Base-by-base conservation (phyloP, 108 stramenopile genomes). In the Conticribra guillardii region DNA sequence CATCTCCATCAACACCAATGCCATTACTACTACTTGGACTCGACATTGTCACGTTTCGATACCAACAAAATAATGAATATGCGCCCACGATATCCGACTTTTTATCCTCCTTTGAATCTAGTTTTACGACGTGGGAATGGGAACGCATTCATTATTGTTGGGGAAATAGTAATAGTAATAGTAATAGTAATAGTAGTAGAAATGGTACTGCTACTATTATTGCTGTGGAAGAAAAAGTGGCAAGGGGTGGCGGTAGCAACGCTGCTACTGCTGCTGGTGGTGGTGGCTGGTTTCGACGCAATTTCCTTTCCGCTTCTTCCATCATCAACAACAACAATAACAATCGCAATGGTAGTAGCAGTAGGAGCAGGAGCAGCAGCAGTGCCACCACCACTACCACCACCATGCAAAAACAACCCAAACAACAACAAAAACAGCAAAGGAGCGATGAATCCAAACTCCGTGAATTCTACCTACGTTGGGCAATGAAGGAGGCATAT, bases 401-500 rank as follows among this genome's bases (percentile, higher is more conserved):
- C n/a, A n/a, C n/a, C n/a, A n/a, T n/a, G n/a, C n/a, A n/a, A n/a
- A n/a, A n/a, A n/a, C n/a, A n/a, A n/a, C n/a, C n/a, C n/a, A n/a
- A n/a, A n/a, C n/a, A n/a, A n/a, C n/a, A n/a, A n/a, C n/a, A n/a
- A n/a, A n/a, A n/a, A n/a, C n/a, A n/a, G n/a, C n/a, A n/a, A n/a
- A 50, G 54, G 69, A 88, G 54, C 29, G 77, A 79, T 32, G 64
- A 64, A 34, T 54, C 54, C 41, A 57, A 48, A 52, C 54, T 87
- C 2, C 53, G 58, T 37, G 93, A 94, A 50, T 90, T 94, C 37
- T 90, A 81, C 41, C 31, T 94, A 8, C 82, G 87, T 21, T 94
- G 93, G 93, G 64, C 87, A 33, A 88, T 89, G 62, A 94, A 94
- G 60, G 93, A 94, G 69, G 90, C 93, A 11, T 90, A 90, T 54